phyloP scores from a whole-genome alignment of 2,329 filamentous ascomycete genomes.

The Cordyceps javanica region DNA sequence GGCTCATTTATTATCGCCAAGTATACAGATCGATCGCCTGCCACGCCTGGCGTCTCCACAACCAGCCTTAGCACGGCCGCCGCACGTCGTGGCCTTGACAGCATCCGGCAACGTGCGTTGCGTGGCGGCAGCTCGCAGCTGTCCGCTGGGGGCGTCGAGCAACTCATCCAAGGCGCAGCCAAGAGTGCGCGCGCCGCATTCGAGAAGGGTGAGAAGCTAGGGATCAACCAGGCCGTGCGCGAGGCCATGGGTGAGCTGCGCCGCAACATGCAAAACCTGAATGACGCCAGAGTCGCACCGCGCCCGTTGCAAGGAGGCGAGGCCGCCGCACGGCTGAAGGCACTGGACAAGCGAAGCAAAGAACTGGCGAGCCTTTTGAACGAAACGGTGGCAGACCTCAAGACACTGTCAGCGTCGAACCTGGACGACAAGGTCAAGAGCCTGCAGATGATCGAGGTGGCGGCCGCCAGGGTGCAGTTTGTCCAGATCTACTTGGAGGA shows the following conservation, averaged over 20 bases:
- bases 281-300: slow-evolving; percentile 39
- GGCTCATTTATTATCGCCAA: slow-evolving; percentile 63
- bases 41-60: slow-evolving; percentile 21
- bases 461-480: slow-evolving; percentile 58
- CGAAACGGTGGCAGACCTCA: slow-evolving; percentile 57
- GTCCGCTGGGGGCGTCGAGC: slow-evolving; percentile 45
- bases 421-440: slow-evolving; percentile 43
- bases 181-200: slow-evolving; percentile 70
- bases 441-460: slow-evolving; percentile 50
- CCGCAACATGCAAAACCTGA: slow-evolving; percentile 65
- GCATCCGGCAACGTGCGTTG: slow-evolving; percentile 36
- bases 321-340: slow-evolving; percentile 33
- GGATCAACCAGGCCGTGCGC: slow-evolving; percentile 74
- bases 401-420: slow-evolving; percentile 47
- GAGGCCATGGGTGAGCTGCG: slow-evolving; percentile 74
- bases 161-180: slow-evolving; percentile 68
- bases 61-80: slow-evolving; percentile 29
- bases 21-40: slow-evolving; percentile 56
- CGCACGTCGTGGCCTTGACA: slow-evolving; percentile 19
- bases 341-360: slow-evolving; percentile 59
- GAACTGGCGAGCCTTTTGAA: slow-evolving; percentile 63
- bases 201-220: slow-evolving; percentile 67
- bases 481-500: slow-evolving; percentile 58
- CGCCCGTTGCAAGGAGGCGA: not conserved
- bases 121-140: slow-evolving; percentile 37